A percentile compares a stretch with the other conserved stretches of the same genome.
phyloP scores from a whole-genome alignment of 2,329 filamentous ascomycete species.

The Microdochium bolleyi region DNA sequence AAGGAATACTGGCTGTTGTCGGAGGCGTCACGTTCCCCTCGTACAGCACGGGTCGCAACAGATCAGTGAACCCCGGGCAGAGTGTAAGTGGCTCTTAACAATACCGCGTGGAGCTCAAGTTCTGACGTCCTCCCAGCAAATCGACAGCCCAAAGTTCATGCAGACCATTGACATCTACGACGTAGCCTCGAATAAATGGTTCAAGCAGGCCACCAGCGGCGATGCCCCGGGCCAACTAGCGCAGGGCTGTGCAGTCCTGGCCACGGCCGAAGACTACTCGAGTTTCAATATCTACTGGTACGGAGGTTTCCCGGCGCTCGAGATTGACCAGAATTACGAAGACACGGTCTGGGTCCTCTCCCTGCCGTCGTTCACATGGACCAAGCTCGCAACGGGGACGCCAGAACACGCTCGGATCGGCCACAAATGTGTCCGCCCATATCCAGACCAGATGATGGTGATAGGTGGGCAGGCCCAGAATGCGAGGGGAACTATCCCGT shows the following conservation, averaged over 20 bases:
- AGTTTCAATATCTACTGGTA: constrained; percentile 83
- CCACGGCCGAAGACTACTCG: constrained; percentile 60
- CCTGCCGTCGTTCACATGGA: constrained; percentile 76
- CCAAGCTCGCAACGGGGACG: constrained; percentile 36
- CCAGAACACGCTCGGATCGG: constrained; percentile 54
- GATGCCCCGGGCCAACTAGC: constrained; percentile 48
- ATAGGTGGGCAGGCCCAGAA: constrained; percentile 53
- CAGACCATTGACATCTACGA: constrained; percentile 70
- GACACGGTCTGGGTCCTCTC: constrained; percentile 78
- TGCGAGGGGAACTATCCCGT: constrained; percentile 20
- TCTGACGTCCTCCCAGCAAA: constrained; percentile 33
- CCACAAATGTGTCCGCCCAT: constrained; percentile 67
- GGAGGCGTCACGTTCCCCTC: constrained; percentile 63
- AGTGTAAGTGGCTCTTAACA: constrained; percentile 26
- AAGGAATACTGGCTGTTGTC: constrained; percentile 70
- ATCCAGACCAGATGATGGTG: constrained; percentile 73
- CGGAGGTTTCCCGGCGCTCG: constrained; percentile 59
- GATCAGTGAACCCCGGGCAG: constrained; percentile 22
- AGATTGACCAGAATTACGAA: constrained; percentile 27
- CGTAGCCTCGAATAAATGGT: constrained; percentile 60
- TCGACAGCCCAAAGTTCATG: constrained; percentile 64
- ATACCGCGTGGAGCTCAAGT: neutral
- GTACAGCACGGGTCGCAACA: constrained; percentile 21
- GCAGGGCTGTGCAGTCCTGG: constrained; percentile 67
- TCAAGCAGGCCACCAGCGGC: constrained; percentile 56